Conservation (phyloP, 148 eudicot species). For the Euryodendron excelsum region DNA sequence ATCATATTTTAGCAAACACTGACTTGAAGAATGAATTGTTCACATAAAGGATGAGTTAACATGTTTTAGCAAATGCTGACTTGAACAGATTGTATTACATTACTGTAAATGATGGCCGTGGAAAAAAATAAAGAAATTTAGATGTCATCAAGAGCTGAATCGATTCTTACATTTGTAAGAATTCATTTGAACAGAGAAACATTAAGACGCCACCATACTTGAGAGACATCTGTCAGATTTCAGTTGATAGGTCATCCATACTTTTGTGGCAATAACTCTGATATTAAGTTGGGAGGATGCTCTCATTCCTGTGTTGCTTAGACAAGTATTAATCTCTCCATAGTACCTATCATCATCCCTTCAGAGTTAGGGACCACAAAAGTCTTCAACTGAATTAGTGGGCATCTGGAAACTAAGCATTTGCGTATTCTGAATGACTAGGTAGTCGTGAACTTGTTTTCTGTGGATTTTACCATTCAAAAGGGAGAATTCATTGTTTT, state of each 20-base stretch:
- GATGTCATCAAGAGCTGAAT: neutral
- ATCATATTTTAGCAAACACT: too few species aligned
- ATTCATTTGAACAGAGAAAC: neutral
- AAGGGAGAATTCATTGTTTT: constrained; percentile 6
- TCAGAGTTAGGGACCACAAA: neutral
- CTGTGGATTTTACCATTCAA: neutral
- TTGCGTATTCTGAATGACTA: too few species aligned
- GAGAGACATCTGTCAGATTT: neutral
- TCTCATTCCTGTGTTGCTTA: neutral
- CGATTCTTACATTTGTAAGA: neutral
- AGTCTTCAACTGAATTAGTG: neutral
- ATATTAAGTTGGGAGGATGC: neutral
- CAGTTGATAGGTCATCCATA: neutral
- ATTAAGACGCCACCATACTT: neutral
- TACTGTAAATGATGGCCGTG: neutral
- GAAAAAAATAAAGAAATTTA: neutral
- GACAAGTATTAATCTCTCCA: constrained; percentile 7
- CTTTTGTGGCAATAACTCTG: neutral
- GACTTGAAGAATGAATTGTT: too few species aligned
- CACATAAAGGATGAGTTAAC: neutral
- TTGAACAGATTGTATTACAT: neutral
- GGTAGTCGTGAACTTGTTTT: neutral
- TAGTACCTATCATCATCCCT: neutral
- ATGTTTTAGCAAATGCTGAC: neutral
- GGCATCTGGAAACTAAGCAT: neutral